Conservation (phyloP, 2,329 filamentous ascomycete genomes). For the Fusarium proliferatum region DNA sequence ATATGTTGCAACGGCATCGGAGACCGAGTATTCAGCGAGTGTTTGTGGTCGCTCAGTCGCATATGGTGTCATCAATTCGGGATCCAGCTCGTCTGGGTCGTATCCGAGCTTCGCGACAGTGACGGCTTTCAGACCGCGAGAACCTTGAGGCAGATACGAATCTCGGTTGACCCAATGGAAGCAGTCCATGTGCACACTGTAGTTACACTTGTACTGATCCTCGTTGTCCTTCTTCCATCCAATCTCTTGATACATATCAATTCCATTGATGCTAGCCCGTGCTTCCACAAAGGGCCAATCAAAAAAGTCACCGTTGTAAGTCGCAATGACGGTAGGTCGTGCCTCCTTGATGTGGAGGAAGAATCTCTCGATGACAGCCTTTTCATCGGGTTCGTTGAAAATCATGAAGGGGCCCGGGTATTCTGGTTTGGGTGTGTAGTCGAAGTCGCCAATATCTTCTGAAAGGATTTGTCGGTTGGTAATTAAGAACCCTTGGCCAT, state of each 20-base stretch:
- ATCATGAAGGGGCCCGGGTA: conserved; percentile 96
- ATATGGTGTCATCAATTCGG: conserved; percentile 95
- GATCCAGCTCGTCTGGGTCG: conserved; percentile 96
- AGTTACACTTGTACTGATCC: conserved; percentile 95
- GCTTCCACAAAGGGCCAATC: conserved; percentile 99
- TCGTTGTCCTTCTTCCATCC: conserved; percentile 95
- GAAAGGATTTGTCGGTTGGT: conserved; percentile 98
- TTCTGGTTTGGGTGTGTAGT: conserved; percentile 97
- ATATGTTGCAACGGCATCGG: conserved; percentile 97
- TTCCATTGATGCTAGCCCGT: conserved; percentile 90
- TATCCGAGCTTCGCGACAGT: conserved; percentile 98
- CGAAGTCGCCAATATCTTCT: conserved; percentile 96
- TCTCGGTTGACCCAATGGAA: conserved; percentile 99
- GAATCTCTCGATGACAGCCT: conserved; percentile 87
- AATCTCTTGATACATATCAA: conserved; percentile 99
- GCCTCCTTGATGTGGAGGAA: conserved; percentile 96
- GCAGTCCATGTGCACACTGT: conserved; percentile 98
- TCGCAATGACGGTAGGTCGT: conserved; percentile 94
- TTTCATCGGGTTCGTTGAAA: conserved; percentile 97
- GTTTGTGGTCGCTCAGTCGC: conserved; percentile 92
- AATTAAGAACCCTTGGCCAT: conserved; percentile 96
- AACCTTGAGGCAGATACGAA: conserved; percentile 96
- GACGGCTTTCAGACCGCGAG: conserved; percentile 95
- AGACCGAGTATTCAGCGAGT: conserved; percentile 96
- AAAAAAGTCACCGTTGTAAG: conserved; percentile 99